Conservation (phyloP, 345 rosid genomes). For the Ricinus communis region DNA sequence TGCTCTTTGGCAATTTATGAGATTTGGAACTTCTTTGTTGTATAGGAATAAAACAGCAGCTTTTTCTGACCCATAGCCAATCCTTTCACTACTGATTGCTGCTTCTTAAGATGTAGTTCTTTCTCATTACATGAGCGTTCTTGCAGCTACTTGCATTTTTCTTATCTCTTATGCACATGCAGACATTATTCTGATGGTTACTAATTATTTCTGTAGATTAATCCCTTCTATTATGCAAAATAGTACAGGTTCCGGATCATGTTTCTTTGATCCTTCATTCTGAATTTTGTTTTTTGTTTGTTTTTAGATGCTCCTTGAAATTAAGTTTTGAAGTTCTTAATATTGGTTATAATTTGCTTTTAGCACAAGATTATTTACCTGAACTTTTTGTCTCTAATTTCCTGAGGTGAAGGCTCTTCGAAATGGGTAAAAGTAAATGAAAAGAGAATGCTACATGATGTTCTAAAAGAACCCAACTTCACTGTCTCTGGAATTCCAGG, state of each 20-base stretch:
- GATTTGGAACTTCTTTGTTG: conserved; percentile 3
- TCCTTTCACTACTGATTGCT: neutral
- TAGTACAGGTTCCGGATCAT: neutral
- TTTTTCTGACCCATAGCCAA: neutral
- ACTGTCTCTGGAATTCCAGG: conserved; percentile 79
- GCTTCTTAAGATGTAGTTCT: neutral
- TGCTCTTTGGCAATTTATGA: neutral
- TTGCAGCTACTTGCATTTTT: neutral
- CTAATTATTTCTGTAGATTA: too few species aligned
- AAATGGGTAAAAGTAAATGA: conserved; percentile 78
- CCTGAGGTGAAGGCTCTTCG: conserved; percentile 40
- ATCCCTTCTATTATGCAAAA: neutral
- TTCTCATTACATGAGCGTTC: neutral
- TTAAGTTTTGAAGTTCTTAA: neutral
- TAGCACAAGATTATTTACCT: neutral
- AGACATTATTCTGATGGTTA: neutral
- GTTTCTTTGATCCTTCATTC: neutral
- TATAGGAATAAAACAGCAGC: neutral
- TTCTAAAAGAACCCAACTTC: conserved; percentile 61
- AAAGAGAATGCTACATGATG: conserved; percentile 56
- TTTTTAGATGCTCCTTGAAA: neutral
- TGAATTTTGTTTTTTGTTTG: neutral
- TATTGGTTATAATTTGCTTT: neutral
- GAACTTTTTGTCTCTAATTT: neutral
- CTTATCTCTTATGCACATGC: neutral